Base-by-base conservation (phyloP, 768 basidiomycete species). In the Tylopilus felleus region DNA sequence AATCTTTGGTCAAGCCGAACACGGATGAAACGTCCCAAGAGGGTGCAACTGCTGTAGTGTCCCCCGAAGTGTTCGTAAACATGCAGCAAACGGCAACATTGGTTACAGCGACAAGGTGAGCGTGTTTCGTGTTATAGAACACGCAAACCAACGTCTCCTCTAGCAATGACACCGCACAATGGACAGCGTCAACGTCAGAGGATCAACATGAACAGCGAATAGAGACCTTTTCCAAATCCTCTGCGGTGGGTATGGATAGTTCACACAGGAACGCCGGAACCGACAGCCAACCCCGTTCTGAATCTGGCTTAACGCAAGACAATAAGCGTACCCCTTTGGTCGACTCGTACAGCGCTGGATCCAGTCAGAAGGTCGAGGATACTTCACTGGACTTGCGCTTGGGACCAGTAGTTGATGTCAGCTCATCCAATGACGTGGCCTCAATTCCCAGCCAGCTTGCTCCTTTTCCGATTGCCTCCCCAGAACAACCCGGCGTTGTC, bases 61-160 rank as follows among this genome's bases (percentile, higher is more conserved):
- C 48, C 10, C 59, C 59, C 38, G 51, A 53, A 27, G 49, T 48
- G 9, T 23, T 4, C 38, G 16, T 53, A 17, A 35, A 33, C 9
- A 29, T 14, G 21, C 19, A 48, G 19, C 39, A 55, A 33, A 19
- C 52, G 5, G 22, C 2, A 9, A 31, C 40, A 19, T 16, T 36
- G n/a, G n/a, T n/a, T n/a, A 43, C 9, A 12, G 23, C 3, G 2
- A 28, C 27, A 7, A 47, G 22, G 59, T 64, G 14, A 55, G 48
- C 12, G 1, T n/a, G n/a, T 38, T 8, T 19, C 44, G 12, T 44
- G 6, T 2, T 19, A 0, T 17, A 8, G 16, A 8, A 4, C 2
- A 2, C 27, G 0, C 8, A 10, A 12, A 42, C 48, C 21, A 29
- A 64, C 8, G 2, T 17, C 29, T 35, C 38, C 48, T 44, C 25